Evolutionary conservation across 768 basidiomycete genomes (phyloP), one percentile per base, ranked within the genome.

Genomic region (Austroboletus festivus): DNA sequence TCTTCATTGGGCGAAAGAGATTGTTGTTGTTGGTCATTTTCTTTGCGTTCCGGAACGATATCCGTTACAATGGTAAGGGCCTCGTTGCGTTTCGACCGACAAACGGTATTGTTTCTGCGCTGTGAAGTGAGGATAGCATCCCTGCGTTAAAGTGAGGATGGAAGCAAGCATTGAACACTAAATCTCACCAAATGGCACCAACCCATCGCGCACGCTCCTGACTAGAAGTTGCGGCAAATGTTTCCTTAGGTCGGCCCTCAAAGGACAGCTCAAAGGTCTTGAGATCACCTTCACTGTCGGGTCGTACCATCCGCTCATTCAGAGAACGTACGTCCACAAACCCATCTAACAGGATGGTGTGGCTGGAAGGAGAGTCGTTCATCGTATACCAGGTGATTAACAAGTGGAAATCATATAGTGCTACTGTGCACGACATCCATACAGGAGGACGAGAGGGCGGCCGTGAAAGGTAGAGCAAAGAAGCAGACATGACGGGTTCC

Each of bases 201-300:
- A 89, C 76, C 87, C 87, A 89, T 9, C 74, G 75, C 4, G 85
- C 85, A 43, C 87, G 72, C 47, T 85, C 84, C 50, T 76, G 73
- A 22, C 80, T 75, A 19, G 80, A 80, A 10, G 69, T 62, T 3
- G 78, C 80, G 0, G 83, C 86, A 61, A 89, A 86, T 46, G 72
- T 78, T 59, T 86, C 82, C 45, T 65, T 70, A 4, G 64, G 65
- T 20, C 71, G 64, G 13, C 73, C 79, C 44, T 79, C 74, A 47
- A 86, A 84, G 16, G 76, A 43, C n/a, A 89, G 56, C 61, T 87
- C 85, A 49, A 89, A 88, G 0, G 82, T 68, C 52, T 78, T 79
- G 42, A 76, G 54, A 40, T 78, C 74, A 21, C 71, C 70, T 12
- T 62, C 57, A n/a, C 69, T 58, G 41, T 60, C 67, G 12, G 74